Evolutionary conservation across 306 rosid genomes (phyloP).

Genomic region (Phaseolus lunatus): DNA sequence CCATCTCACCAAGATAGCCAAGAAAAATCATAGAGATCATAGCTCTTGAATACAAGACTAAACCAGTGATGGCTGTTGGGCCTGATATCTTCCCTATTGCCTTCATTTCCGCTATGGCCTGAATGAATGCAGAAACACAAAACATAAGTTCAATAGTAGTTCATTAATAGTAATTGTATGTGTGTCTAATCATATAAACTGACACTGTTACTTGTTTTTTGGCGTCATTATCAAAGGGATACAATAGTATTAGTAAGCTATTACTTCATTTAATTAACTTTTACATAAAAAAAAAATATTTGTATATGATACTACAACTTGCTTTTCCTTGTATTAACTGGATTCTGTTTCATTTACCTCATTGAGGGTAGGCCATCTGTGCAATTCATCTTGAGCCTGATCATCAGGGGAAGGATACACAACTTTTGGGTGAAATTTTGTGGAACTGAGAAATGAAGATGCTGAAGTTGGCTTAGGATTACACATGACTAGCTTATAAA

Average conservation of each 20-base stretch:
- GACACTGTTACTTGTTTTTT: constrained; percentile 13
- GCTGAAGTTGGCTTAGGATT: constrained; percentile 73
- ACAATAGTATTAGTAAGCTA: constrained; percentile 6
- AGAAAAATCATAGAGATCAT: constrained; percentile 99
- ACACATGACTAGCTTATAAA: constrained; percentile 55
- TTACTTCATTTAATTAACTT: constrained; percentile 17
- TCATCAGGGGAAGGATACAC: constrained; percentile 34
- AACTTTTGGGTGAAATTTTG: constrained; percentile 55
- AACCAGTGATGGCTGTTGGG: constrained; percentile 82
- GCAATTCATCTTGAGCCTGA: constrained; percentile 60
- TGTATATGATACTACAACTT: not conserved
- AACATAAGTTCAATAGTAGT: not conserved
- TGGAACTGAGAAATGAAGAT: constrained; percentile 63
- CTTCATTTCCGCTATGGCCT: constrained; percentile 84
- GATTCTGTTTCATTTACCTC: constrained; percentile 65
- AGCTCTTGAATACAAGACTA: constrained; percentile 81
- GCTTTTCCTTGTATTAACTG: no score
- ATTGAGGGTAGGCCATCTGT: constrained; percentile 77
- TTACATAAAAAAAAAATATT: not conserved
- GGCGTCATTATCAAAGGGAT: constrained; percentile 13
- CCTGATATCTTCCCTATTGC: constrained; percentile 85
- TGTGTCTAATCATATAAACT: constrained; percentile 2
- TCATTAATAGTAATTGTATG: constrained; percentile 4
- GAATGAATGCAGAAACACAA: constrained; percentile 42
- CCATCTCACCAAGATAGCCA: constrained; percentile 91